A percentile compares a stretch with the other conserved stretches of the same genome.
Evolutionary conservation across 306 rosid genomes (phyloP).

Genomic region (Cucumis melo): DNA sequence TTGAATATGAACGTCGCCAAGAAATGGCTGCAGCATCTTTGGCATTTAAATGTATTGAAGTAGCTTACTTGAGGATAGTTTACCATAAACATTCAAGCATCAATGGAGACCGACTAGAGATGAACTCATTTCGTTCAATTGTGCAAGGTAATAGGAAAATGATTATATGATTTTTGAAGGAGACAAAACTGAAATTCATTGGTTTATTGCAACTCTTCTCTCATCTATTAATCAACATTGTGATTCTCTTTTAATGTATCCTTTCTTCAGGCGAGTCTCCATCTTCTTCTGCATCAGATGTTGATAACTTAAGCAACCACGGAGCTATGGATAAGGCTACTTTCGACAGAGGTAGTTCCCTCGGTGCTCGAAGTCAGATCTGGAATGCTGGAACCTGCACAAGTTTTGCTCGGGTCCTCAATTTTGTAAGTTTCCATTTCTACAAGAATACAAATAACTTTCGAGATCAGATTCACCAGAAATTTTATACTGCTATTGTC

Average conservation of each 20-base stretch:
- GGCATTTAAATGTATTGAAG: conserved; percentile 92
- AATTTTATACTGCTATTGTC: not conserved
- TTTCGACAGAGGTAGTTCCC: conserved; percentile 22
- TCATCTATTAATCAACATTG: not conserved
- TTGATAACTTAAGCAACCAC: conserved; percentile 49
- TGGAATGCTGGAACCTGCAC: conserved; percentile 26
- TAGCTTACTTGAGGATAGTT: conserved; percentile 60
- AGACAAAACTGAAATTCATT: not conserved
- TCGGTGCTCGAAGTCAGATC: conserved; percentile 28
- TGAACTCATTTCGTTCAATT: conserved; percentile 48
- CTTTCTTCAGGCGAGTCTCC: conserved; percentile 43
- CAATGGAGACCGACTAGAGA: conserved; percentile 43
- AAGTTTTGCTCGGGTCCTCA: conserved; percentile 33
- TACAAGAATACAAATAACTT: not conserved
- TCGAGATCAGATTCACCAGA: not conserved
- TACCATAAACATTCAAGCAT: conserved; percentile 38
- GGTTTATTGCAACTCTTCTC: not conserved
- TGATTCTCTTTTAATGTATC: not conserved
- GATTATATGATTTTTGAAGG: not conserved
- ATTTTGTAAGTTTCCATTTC: conserved; percentile 35
- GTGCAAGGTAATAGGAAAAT: conserved; percentile 45
- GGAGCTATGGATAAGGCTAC: conserved; percentile 27
- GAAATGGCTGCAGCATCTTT: conserved; percentile 80
- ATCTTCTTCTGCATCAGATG: conserved; percentile 58
- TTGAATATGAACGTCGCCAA: conserved; percentile 40